Conservation (phyloP, 148 eudicot genomes). For the Diospyros lotus region DNA sequence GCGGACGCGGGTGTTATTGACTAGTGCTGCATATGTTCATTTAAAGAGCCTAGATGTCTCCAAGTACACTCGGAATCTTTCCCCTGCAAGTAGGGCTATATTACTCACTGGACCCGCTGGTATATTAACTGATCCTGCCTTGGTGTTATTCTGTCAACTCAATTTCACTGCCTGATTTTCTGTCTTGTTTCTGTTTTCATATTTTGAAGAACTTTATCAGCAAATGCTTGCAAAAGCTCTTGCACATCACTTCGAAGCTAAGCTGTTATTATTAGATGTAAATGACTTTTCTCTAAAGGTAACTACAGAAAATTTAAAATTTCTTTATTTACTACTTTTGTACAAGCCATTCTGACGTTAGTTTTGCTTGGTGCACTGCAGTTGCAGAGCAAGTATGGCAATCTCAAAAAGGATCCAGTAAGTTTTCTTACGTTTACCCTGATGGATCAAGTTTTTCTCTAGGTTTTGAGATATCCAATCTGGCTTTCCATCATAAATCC, state of each 20-base stretch:
- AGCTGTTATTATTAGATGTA: slow-evolving; percentile 73
- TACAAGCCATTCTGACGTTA: slow-evolving; percentile 13
- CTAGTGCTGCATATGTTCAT: slow-evolving; percentile 93
- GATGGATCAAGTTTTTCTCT: background rate
- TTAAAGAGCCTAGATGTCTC: slow-evolving; percentile 84
- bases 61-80: slow-evolving; percentile 78
- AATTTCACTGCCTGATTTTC: slow-evolving; percentile 3
- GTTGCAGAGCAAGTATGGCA: slow-evolving; percentile 95
- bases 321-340: background rate
- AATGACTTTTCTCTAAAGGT: slow-evolving; percentile 85
- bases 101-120: slow-evolving; percentile 94
- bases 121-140: slow-evolving; percentile 23
- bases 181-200: slow-evolving; percentile 13
- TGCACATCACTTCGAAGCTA: slow-evolving; percentile 75
- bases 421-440: slow-evolving; percentile 23
- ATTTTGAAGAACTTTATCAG: slow-evolving; percentile 63
- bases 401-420: slow-evolving; percentile 60
- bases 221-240: slow-evolving; percentile 85
- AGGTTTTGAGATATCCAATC: background rate
- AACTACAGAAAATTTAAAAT: background rate
- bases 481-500: background rate
- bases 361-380: slow-evolving; percentile 31
- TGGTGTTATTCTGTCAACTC: background rate
- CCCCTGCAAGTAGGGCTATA: slow-evolving; percentile 91
- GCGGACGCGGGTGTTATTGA: slow-evolving; percentile 64